A percentile compares a stretch with the other conserved stretches of the same genome.
phyloP scores from a whole-genome alignment of 352 stramenopile species.

The Phytopythium boreale region DNA sequence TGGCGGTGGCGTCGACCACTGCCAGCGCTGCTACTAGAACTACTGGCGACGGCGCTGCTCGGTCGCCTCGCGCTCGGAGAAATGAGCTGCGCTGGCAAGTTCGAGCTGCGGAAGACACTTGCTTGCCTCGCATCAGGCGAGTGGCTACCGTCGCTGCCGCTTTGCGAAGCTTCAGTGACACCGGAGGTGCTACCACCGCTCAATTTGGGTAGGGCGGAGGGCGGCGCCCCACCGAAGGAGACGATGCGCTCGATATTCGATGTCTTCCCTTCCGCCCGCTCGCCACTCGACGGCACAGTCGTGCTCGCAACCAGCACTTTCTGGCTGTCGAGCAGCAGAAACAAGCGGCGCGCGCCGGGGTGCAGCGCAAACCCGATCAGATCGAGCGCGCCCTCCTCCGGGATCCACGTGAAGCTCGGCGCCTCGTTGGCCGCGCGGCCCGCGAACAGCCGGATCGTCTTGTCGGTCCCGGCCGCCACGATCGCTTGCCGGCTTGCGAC shows the following conservation, averaged over 20 bases:
- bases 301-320: conserved; percentile 50
- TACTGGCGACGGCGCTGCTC: not conserved
- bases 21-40: conserved; percentile 1
- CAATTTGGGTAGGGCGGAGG: not conserved
- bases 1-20: not conserved
- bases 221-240: conserved; percentile 18
- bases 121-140: not conserved
- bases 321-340: conserved; percentile 57
- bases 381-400: conserved; percentile 55
- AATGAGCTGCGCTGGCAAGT: not conserved
- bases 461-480: conserved; percentile 58
- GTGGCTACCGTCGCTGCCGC: not conserved
- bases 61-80: not conserved
- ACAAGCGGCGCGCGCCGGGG: conserved; percentile 39
- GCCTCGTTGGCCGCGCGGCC: conserved; percentile 44
- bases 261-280: conserved; percentile 9
- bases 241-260: conserved; percentile 27
- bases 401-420: conserved; percentile 70
- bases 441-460: conserved; percentile 60
- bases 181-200: not conserved
- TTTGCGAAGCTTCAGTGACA: not conserved
- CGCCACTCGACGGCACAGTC: conserved; percentile 3
- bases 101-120: not conserved
- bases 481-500: conserved; percentile 36
- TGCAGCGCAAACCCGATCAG: conserved; percentile 65